phyloP scores from a whole-genome alignment of 106 monocot genomes.

The Agapanthus africanus region DNA sequence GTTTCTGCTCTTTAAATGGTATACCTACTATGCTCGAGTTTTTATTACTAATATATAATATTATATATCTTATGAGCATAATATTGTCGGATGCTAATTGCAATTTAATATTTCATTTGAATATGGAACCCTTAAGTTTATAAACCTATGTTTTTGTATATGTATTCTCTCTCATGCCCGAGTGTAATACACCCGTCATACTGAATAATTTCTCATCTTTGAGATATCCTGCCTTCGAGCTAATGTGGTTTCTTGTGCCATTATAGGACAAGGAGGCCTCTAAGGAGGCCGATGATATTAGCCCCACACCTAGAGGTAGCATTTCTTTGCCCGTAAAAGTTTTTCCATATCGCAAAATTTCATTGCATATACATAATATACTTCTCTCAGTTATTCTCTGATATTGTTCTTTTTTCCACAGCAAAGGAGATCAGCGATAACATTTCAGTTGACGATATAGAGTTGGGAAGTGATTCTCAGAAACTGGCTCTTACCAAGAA shows the following conservation, averaged over 20 bases:
- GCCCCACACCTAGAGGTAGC: neutral
- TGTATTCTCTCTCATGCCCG: too few species aligned
- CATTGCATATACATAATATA: neutral
- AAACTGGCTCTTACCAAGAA: neutral
- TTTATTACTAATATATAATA: too few species aligned
- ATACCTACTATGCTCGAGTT: too few species aligned
- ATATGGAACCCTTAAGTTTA: neutral
- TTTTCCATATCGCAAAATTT: neutral
- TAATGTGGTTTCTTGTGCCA: neutral
- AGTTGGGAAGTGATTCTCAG: slow-evolving; percentile 4
- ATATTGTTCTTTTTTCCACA: neutral
- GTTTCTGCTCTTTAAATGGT: too few species aligned
- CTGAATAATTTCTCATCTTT: too few species aligned
- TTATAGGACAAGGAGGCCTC: neutral
- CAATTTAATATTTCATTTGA: neutral
- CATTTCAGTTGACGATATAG: slow-evolving; percentile 9
- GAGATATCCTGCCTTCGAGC: neutral
- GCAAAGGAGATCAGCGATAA: neutral
- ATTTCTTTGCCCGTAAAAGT: neutral
- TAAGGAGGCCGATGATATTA: neutral
- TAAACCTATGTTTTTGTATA: neutral
- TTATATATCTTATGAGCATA: too few species aligned
- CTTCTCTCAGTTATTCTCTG: neutral
- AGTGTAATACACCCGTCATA: too few species aligned
- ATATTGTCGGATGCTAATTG: too few species aligned